These are phyloP conservation scores for Phytophthora capsici DNA, from an alignment of 352 stramenopile species.

Conservation along the genomic window DNA sequence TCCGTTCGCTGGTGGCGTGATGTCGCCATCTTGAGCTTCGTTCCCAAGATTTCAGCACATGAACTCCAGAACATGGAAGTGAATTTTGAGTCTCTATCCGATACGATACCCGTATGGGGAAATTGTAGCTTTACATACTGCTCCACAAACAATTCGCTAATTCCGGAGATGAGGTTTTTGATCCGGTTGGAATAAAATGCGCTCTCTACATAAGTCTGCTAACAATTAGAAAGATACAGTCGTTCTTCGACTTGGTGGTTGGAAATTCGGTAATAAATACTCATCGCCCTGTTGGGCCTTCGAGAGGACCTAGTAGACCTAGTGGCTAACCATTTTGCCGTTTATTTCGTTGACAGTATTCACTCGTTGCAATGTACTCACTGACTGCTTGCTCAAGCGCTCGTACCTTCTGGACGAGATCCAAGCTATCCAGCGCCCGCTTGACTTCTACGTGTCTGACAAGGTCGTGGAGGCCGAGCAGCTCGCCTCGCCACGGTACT, in stretches of 20 bases:
- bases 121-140: background rate
- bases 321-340: too few relatives aligned
- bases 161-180: background rate
- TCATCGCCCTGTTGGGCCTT: background rate
- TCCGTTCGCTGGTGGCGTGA: too few relatives aligned
- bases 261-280: background rate
- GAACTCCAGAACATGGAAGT: too few relatives aligned
- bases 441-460: constrained; percentile 75
- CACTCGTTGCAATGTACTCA: background rate
- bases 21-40: too few relatives aligned
- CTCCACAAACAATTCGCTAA: background rate
- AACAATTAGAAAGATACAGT: too few relatives aligned
- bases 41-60: too few relatives aligned
- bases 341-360: background rate
- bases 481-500: constrained; percentile 61
- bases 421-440: constrained; percentile 84
- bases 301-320: too few relatives aligned
- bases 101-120: too few relatives aligned
- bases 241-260: too few relatives aligned
- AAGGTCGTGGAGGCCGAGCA: constrained; percentile 63
- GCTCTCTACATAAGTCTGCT: too few relatives aligned
- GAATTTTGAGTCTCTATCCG: too few relatives aligned
- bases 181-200: background rate
- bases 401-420: constrained; percentile 87
- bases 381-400: constrained; percentile 88